Base-by-base conservation (phyloP, 2,329 filamentous ascomycete genomes). In the Bisporella sp. region DNA sequence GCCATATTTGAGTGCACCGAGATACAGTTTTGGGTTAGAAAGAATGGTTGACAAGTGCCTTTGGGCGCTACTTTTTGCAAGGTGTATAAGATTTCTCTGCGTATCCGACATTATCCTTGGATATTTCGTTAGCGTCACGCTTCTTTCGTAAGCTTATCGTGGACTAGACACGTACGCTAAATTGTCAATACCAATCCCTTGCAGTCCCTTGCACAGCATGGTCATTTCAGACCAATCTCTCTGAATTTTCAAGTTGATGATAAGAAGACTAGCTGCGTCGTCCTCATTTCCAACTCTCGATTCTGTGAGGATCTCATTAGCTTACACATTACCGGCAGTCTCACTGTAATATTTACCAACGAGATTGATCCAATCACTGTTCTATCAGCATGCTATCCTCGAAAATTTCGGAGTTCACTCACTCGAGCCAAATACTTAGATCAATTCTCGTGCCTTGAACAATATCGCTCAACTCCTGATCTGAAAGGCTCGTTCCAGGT, bases 141-240 rank as follows among this genome's bases (percentile, higher is more conserved):
- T 8, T 9, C 9, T 9, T 6, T n/a, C 7, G 2, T 3, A 39
- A 13, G 35, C 35, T 39, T 32, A 32, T 30, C 7, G 6, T 45
- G 28, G 9, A 30, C 6, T 6, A 4, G 3, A 29, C 21, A 47
- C 56, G 40, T 50, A 58, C 56, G 54, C 72, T 35, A 77, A 68
- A 42, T 76, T 76, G 43, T 75, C 72, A 6, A 75, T 70, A 3
- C 73, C 73, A 47, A 73, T 70, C 4, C 68, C 67, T 41, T 73
- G 70, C 1, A 79, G 61, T 0, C 74, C 76, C 58, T 75, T 73
- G 44, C 76, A 73, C 5, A 57, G 13, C 50, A 76, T 66, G 1
- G 76, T 68, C 58, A 77, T 77, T 12, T 75, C 68, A 1, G 74
- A 71, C 76, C 76, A 80, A 54, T 74, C 74, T 51, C 71, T 70